phyloP scores from a whole-genome alignment of 139 green algal species.

The Haematococcus sp. region DNA sequence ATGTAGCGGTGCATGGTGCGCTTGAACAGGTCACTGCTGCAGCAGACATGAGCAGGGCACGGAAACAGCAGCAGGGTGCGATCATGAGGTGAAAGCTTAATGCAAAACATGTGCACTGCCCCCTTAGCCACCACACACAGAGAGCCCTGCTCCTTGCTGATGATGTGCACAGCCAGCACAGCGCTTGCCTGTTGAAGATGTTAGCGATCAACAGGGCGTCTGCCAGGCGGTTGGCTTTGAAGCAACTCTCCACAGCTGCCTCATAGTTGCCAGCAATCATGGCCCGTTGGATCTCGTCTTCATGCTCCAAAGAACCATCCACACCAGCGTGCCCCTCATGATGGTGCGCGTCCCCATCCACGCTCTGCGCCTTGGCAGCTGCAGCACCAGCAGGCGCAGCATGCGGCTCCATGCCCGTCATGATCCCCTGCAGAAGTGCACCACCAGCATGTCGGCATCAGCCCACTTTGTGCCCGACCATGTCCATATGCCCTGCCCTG shows the following conservation, averaged over 20 bases:
- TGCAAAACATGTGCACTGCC: too few relatives aligned
- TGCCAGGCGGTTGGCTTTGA: constrained; percentile 79
- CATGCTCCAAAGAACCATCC: constrained; percentile 38
- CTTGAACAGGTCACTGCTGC: constrained; percentile 53
- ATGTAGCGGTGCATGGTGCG: constrained; percentile 76
- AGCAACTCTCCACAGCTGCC: constrained; percentile 80
- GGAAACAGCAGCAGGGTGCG: too few relatives aligned
- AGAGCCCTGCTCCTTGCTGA: neutral
- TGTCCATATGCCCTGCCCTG: too few relatives aligned
- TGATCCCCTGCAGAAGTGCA: too few relatives aligned
- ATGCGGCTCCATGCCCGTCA: constrained; percentile 1
- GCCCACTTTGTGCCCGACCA: too few relatives aligned
- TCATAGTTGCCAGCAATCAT: constrained; percentile 88
- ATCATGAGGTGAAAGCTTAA: too few relatives aligned
- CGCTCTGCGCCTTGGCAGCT: neutral
- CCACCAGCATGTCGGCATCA: too few relatives aligned
- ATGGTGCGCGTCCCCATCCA: too few relatives aligned
- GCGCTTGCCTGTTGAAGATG: constrained; percentile 37
- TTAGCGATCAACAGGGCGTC: constrained; percentile 93
- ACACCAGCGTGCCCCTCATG: neutral
- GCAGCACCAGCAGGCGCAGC: neutral
- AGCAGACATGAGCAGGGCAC: neutral
- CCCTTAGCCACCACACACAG: neutral
- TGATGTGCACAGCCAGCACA: constrained; percentile 2
- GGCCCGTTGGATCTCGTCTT: constrained; percentile 80